Evolutionary conservation across 2,329 filamentous ascomycete genomes (phyloP).

Genomic region (Colletotrichum shisoi): DNA sequence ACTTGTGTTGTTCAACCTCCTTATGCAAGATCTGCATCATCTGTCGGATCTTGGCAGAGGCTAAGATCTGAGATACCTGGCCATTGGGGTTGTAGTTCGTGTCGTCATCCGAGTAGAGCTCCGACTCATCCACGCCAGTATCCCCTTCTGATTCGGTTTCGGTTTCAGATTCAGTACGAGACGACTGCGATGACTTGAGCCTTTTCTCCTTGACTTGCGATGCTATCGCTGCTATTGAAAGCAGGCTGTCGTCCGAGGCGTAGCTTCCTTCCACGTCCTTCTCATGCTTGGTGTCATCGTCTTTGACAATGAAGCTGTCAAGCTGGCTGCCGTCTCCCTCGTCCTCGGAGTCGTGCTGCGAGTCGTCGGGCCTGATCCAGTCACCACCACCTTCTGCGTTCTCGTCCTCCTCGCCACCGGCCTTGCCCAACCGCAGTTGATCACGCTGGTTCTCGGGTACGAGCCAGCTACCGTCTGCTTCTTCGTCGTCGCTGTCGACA

Average conservation of each 20-base stretch:
- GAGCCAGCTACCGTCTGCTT: slow-evolving; percentile 80
- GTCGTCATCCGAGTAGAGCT: slow-evolving; percentile 54
- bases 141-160: slow-evolving; percentile 51
- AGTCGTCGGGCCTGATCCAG: slow-evolving; percentile 76
- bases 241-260: slow-evolving; percentile 49
- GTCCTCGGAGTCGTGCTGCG: slow-evolving; percentile 62
- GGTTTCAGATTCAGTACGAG: slow-evolving; percentile 24
- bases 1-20: slow-evolving; percentile 86
- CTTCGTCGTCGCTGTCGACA: slow-evolving; percentile 72
- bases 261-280: slow-evolving; percentile 45
- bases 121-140: slow-evolving; percentile 53
- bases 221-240: slow-evolving; percentile 50
- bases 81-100: slow-evolving; percentile 46
- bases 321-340: slow-evolving; percentile 64
- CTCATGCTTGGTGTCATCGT: slow-evolving; percentile 52
- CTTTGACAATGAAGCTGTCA: slow-evolving; percentile 64
- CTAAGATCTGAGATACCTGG: slow-evolving; percentile 62
- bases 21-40: slow-evolving; percentile 80
- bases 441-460: slow-evolving; percentile 73
- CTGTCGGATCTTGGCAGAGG: slow-evolving; percentile 91
- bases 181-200: slow-evolving; percentile 11
- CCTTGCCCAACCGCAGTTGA: slow-evolving; percentile 71
- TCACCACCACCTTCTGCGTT: slow-evolving; percentile 88
- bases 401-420: slow-evolving; percentile 86
- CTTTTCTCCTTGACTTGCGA: slow-evolving; percentile 48